These are phyloP conservation scores for Posidonia oceanica DNA, from an alignment of 116 monocot species.

Conservation along the genomic window DNA sequence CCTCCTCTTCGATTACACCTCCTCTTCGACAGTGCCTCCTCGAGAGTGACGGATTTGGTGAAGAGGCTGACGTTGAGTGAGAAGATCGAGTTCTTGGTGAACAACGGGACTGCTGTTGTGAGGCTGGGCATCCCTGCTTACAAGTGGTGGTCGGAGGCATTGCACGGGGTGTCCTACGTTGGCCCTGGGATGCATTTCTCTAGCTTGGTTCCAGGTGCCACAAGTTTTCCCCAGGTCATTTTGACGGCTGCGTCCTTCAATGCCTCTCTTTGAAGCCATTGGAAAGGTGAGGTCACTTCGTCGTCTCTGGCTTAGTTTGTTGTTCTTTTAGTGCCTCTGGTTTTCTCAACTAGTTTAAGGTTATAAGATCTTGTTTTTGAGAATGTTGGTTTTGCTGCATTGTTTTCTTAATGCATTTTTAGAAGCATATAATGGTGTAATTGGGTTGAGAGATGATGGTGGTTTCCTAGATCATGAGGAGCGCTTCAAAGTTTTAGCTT, in stretches of 20 bases:
- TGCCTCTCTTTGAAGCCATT: constrained; percentile 61
- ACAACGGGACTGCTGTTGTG: constrained; percentile 44
- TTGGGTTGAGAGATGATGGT: no score
- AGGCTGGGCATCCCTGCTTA: constrained; percentile 79
- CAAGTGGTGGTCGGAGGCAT: constrained; percentile 98
- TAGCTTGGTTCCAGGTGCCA: constrained; percentile 61
- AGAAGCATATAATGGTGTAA: no score
- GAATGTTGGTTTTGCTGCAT: no score
- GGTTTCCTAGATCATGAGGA: no score
- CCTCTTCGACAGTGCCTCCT: no score
- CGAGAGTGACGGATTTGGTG: constrained; percentile 53
- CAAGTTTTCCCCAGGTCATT: constrained; percentile 85
- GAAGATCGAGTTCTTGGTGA: constrained; percentile 64
- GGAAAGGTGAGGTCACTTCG: constrained; percentile 48
- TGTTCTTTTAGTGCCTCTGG: background rate
- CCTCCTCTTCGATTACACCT: no score
- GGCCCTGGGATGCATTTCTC: constrained; percentile 82
- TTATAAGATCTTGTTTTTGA: no score
- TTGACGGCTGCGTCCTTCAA: constrained; percentile 95
- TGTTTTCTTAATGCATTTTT: no score
- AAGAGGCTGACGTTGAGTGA: constrained; percentile 65
- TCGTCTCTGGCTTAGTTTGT: no score
- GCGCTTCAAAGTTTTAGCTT: no score
- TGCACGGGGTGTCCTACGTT: constrained; percentile 95
- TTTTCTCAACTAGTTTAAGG: no score